Evolutionary conservation across 164 flowering plant species (phyloP).

Genomic region (Piper longum): DNA sequence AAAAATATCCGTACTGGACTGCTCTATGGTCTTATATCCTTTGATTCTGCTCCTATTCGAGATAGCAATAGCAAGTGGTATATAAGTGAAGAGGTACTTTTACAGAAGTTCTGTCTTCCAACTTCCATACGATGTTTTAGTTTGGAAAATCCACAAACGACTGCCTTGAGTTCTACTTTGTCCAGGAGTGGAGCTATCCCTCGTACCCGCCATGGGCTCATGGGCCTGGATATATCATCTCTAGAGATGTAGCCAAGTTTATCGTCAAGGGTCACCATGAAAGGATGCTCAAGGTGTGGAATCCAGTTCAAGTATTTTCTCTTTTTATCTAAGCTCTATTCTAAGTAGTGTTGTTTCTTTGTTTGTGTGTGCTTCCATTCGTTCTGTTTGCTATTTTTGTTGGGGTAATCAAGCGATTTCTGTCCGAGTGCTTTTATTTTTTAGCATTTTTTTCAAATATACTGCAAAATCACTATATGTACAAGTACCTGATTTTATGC

Average conservation of each 20-base stretch:
- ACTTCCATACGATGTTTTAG: not conserved
- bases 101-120: not conserved
- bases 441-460: no score
- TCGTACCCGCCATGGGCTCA: constrained; percentile 93
- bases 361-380: no score
- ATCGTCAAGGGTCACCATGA: constrained; percentile 55
- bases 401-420: no score
- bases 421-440: no score
- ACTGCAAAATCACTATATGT: not conserved
- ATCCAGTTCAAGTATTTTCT: not conserved
- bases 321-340: no score
- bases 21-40: constrained; percentile 65
- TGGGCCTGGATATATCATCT: constrained; percentile 82
- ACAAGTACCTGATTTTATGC: not conserved
- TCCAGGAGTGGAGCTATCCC: constrained; percentile 74
- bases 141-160: not conserved
- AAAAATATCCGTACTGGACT: constrained; percentile 41
- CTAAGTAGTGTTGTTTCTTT: no score
- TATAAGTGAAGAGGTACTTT: constrained; percentile 56
- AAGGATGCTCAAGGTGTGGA: constrained; percentile 40
- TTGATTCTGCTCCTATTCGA: constrained; percentile 55
- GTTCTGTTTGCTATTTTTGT: no score
- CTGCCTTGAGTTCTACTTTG: constrained; percentile 1
- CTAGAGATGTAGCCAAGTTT: constrained; percentile 70
- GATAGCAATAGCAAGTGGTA: constrained; percentile 78